Percentiles rank a stretch among this genome's conserved stretches.
These are phyloP conservation scores for Adansonia gregorii DNA, from an alignment of 441 rosid genomes.

Conservation along the genomic window DNA sequence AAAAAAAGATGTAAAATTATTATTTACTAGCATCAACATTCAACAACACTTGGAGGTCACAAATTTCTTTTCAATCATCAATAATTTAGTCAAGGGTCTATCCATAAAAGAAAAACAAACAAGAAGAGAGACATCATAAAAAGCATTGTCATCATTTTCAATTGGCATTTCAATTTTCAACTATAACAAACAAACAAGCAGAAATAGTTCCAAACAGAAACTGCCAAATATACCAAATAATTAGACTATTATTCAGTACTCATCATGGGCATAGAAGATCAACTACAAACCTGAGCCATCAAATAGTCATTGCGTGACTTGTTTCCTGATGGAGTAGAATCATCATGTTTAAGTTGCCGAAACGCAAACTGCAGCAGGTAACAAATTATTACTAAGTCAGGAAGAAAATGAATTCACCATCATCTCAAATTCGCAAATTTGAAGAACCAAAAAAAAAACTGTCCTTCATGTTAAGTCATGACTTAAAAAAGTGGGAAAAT, in stretches of 20 bases:
- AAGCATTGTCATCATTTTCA: neutral
- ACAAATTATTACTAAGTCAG: neutral
- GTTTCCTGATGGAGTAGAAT: slow-evolving; percentile 42
- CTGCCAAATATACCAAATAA: neutral
- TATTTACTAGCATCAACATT: neutral
- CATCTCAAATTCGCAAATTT: neutral
- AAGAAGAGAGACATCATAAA: neutral
- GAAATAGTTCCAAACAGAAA: neutral
- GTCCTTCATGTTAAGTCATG: neutral
- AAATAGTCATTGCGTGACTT: slow-evolving; percentile 57
- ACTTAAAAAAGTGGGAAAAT: neutral
- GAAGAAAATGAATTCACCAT: neutral
- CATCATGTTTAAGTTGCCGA: slow-evolving; percentile 50
- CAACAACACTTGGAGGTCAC: neutral
- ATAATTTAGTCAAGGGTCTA: neutral
- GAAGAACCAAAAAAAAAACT: slow-evolving; percentile 15
- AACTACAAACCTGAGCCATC: slow-evolving; percentile 62
- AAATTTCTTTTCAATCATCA: neutral
- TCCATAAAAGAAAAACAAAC: neutral
- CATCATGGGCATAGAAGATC: slow-evolving; percentile 10
- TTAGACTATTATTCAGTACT: neutral
- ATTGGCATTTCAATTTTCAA: slow-evolving; percentile 17
- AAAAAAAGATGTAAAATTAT: neutral
- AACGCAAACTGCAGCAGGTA: slow-evolving; percentile 42
- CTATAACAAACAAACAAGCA: slow-evolving; percentile 11